Base-by-base conservation (phyloP, 176 grass and related monocot genomes). In the Triticum timopheevii region DNA sequence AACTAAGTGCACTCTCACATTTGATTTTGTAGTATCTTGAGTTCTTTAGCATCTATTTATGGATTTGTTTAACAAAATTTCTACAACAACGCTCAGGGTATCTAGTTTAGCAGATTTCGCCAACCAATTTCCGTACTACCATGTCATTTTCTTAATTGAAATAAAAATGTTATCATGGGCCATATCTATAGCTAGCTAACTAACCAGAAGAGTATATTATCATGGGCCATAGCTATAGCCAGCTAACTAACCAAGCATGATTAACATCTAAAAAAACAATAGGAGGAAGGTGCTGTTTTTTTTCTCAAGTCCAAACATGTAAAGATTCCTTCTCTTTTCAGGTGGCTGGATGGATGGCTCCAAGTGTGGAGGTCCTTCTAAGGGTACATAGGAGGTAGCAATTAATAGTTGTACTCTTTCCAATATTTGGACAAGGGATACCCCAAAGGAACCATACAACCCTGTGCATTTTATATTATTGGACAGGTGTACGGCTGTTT, bases 281-380 rank as follows among this genome's bases (percentile, higher is more conserved):
- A 44, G 16, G 30, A 74, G 23, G 24, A 75, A 75, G 52, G 38
- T 73, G 52, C 5, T 45, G 38, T 44, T 80, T 31, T 16, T 16
- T 61, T 66, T 58, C 72, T 36, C 4, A 69, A 76, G 80, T 76
- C 61, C 75, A 61, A 84, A 76, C 28, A 75, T 69, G 89, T 61
- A 84, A 87, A 91, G 81, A 91, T 91, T 91, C 89, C 36, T 61
- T 52, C 38, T 81, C 38, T 81, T 87, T 81, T 84, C 81, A 77
- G 61, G 59, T 88, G 85, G 71, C 83, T 67, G 76, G 36, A 49
- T 76, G 85, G 82, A 84, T 84, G 76, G 81, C 76, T 84, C 85
- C 85, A 87, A 87, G 62, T 38, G 36, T 74, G 35, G 35, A 75
- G 80, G 74, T 40, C 22, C 47, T n/a, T 39, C 81, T 78, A 61